Conservation (phyloP, 1,139 yeast species). For the Blastobotrys persicus region DNA sequence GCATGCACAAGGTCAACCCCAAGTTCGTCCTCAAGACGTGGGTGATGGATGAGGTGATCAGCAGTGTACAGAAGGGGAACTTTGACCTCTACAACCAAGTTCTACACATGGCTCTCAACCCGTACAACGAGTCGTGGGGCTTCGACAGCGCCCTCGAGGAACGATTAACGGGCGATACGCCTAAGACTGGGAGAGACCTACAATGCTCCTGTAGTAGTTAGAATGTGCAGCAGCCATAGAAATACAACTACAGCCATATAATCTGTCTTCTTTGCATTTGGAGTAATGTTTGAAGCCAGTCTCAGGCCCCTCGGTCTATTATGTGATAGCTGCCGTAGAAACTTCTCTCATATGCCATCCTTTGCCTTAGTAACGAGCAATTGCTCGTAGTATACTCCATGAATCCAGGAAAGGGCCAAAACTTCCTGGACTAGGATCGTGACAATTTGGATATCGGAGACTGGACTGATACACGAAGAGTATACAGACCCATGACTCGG, state of each 20-base stretch:
- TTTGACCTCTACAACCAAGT: constrained; percentile 36
- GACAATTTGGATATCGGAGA: too few relatives aligned
- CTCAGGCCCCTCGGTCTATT: too few relatives aligned
- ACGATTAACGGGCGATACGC: constrained; percentile 32
- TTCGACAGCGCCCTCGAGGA: constrained; percentile 28
- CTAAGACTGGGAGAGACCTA: constrained; percentile 27
- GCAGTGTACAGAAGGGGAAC: constrained; percentile 30
- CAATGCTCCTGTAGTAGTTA: constrained; percentile 35
- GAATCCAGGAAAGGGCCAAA: too few relatives aligned
- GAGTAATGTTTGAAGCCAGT: not conserved
- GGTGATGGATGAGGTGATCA: constrained; percentile 80
- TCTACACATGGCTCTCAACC: constrained; percentile 37
- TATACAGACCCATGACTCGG: too few relatives aligned
- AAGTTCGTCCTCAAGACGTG: constrained; percentile 79
- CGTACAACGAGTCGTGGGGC: constrained; percentile 39
- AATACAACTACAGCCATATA: not conserved
- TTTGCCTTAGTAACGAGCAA: too few relatives aligned
- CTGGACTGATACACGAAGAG: too few relatives aligned
- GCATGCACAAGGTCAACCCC: constrained; percentile 62
- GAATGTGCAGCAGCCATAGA: not conserved
- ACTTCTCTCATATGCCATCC: too few relatives aligned
- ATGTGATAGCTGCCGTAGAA: too few relatives aligned
- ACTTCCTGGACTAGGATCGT: too few relatives aligned
- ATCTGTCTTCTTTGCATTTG: not conserved
- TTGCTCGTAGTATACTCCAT: too few relatives aligned